phyloP scores from a whole-genome alignment of 192 early-diverging fungal species.

The Backusella liffmaniae region DNA sequence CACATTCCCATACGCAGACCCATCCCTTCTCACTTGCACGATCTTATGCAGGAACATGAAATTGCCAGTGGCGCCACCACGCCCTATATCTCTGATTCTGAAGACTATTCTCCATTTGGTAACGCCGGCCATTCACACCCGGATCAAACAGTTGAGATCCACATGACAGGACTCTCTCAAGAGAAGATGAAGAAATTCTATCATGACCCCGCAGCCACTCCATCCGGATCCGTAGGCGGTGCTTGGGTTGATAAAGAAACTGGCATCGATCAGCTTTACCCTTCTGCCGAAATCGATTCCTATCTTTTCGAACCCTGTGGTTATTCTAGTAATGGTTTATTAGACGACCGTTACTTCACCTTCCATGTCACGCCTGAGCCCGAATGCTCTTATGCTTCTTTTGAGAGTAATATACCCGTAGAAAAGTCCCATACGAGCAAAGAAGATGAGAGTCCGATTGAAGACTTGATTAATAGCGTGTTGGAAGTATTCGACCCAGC shows the following conservation, averaged over 20 bases:
- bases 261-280: constrained; percentile 82
- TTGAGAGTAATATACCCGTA: constrained; percentile 90
- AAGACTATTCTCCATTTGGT: constrained; percentile 31
- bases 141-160: constrained; percentile 93
- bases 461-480: constrained; percentile 72
- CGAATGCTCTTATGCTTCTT: constrained; percentile 98
- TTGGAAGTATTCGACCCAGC: constrained; percentile 81
- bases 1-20: constrained; percentile 11
- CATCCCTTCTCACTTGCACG: neutral
- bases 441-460: constrained; percentile 55
- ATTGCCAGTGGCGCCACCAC: constrained; percentile 23
- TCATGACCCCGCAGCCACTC: constrained; percentile 49
- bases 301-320: constrained; percentile 96
- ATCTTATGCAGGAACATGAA: neutral
- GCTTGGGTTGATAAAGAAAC: constrained; percentile 69
- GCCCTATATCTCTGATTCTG: constrained; percentile 19
- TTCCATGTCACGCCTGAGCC: constrained; percentile 98
- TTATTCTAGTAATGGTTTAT: constrained; percentile 90
- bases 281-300: constrained; percentile 80
- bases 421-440: constrained; percentile 44
- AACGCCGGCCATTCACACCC: constrained; percentile 36
- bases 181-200: constrained; percentile 81
- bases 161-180: constrained; percentile 91
- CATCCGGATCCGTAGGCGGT: constrained; percentile 62
- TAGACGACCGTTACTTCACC: constrained; percentile 86